Conservation (phyloP, 2,329 filamentous ascomycete species). For the Fusarium sp. region DNA sequence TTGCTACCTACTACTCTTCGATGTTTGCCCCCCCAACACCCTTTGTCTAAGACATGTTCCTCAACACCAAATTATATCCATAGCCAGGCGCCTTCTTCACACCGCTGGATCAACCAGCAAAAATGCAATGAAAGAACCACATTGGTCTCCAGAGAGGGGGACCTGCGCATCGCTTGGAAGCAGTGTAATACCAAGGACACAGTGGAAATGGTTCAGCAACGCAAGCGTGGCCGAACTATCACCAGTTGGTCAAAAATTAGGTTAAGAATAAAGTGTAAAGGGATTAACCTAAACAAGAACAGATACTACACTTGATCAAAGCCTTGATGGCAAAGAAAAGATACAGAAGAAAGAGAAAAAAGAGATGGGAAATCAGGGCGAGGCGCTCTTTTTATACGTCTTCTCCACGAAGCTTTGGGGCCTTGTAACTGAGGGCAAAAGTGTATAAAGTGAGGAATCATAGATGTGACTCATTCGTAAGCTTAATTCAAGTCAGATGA, state of each 20-base stretch:
- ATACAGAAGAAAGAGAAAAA: constrained; percentile 23
- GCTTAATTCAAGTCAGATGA: background rate
- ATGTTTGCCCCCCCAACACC: background rate
- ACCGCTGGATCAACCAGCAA: constrained; percentile 38
- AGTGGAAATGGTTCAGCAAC: constrained; percentile 11
- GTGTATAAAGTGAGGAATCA: background rate
- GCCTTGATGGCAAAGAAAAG: constrained; percentile 39
- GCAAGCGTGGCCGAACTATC: constrained; percentile 31
- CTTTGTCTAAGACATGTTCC: background rate
- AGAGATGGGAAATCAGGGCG: background rate
- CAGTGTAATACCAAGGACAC: constrained; percentile 47
- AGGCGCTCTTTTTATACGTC: constrained; percentile 20
- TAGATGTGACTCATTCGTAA: background rate
- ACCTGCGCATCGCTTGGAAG: constrained; percentile 39
- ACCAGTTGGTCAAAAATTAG: constrained; percentile 39
- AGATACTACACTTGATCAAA: constrained; percentile 46
- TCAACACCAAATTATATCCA: background rate
- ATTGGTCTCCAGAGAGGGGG: background rate
- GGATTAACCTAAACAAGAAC: constrained; percentile 45
- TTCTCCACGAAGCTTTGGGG: background rate
- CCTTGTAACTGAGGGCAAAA: constrained; percentile 20
- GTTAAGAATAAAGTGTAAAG: constrained; percentile 24
- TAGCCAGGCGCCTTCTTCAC: constrained; percentile 29
- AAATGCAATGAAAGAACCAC: constrained; percentile 38
- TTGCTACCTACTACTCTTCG: background rate